Evolutionary conservation across 768 basidiomycete genomes (phyloP).

Genomic region (Tulasnella sp.): DNA sequence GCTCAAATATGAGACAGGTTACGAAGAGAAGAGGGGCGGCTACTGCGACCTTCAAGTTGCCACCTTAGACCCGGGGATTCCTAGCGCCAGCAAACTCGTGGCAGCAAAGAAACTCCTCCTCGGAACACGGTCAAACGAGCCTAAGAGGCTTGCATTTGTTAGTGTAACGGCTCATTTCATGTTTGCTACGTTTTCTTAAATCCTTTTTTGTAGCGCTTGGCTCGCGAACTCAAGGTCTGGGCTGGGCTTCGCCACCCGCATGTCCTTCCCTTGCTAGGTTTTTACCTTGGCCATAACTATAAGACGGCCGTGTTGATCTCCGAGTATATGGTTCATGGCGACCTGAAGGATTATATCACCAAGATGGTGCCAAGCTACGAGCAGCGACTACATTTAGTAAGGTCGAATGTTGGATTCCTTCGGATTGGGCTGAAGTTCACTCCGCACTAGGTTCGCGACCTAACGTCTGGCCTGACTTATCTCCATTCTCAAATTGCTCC

Average conservation of each 20-base stretch:
- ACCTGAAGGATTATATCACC: not conserved
- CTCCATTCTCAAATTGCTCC: not conserved
- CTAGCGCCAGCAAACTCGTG: not conserved
- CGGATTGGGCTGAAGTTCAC: not conserved
- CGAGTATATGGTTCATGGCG: not conserved
- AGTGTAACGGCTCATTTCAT: not conserved
- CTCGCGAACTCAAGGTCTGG: slow-evolving; percentile 18
- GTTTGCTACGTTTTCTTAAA: not conserved
- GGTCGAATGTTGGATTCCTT: not conserved
- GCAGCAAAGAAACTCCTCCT: not conserved
- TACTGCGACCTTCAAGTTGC: not conserved
- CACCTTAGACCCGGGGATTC: not conserved
- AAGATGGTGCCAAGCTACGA: not conserved
- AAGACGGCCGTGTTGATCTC: not conserved
- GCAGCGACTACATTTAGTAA: not conserved
- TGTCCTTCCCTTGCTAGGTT: not conserved
- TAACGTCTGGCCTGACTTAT: not conserved
- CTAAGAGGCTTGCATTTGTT: not conserved
- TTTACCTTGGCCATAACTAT: not conserved
- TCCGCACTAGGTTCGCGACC: not conserved
- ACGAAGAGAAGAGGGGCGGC: not conserved
- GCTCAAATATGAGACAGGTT: not conserved
- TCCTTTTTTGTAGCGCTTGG: not conserved
- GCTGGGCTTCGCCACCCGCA: not conserved
- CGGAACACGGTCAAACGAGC: not conserved